Percentiles rank a stretch among this genome's conserved stretches.
These are phyloP conservation scores for Pisolithus orientalis DNA, from an alignment of 768 basidiomycete species.

Conservation along the genomic window DNA sequence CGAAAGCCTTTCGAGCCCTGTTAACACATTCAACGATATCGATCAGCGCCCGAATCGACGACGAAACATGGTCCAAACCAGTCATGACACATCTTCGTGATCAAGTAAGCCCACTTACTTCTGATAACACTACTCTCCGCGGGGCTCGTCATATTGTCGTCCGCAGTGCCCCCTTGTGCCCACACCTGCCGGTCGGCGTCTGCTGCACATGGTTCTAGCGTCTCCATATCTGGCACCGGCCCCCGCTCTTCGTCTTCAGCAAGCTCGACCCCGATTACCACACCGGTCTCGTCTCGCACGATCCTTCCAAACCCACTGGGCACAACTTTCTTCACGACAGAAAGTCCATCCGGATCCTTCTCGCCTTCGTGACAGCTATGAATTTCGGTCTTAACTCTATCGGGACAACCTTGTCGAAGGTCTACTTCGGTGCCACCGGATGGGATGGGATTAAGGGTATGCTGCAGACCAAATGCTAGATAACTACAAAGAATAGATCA, in stretches of 20 bases:
- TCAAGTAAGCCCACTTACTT: constrained; percentile 30
- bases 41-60: constrained; percentile 8
- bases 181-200: constrained; percentile 16
- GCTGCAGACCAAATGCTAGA: constrained; percentile 65
- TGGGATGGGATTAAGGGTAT: constrained; percentile 58
- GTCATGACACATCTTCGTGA: not conserved
- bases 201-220: constrained; percentile 31
- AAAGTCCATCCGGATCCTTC: constrained; percentile 2
- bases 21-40: not conserved
- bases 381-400: not conserved
- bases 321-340: constrained; percentile 18
- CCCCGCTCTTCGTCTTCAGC: constrained; percentile 40
- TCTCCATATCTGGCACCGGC: constrained; percentile 26
- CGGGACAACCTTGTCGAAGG: not conserved
- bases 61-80: not conserved
- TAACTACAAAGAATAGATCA: constrained; percentile 46
- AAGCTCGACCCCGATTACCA: constrained; percentile 65
- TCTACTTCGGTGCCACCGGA: constrained; percentile 62
- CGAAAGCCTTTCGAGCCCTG: constrained; percentile 65
- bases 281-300: constrained; percentile 71
- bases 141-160: not conserved
- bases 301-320: constrained; percentile 76
- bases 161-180: constrained; percentile 6
- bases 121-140: constrained; percentile 6
- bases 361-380: not conserved